Base-by-base conservation (phyloP, 1,284 basidiomycete species). In the Leucoagaricus sp. region DNA sequence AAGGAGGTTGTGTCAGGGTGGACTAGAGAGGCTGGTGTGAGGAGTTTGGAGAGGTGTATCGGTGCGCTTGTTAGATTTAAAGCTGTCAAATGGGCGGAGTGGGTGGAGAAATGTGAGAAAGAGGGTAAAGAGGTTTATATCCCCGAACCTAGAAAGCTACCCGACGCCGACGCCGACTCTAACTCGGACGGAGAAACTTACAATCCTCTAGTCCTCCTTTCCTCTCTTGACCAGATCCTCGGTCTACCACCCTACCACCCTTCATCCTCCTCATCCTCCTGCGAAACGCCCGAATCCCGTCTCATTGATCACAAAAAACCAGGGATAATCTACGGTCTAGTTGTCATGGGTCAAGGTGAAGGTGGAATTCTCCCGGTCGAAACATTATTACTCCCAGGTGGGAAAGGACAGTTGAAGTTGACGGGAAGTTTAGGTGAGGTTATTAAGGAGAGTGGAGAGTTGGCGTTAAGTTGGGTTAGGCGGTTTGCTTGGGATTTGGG, bases 1-100 rank as follows among this genome's bases (percentile, higher is more conserved):
- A 72, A 87, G 59, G 81, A 84, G 53, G 80, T 95, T 51, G 87
- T 89, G 29, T 90, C 86, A 12, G 75, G 82, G 25, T 95, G 94
- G 67, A 95, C 93, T 1, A 81, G 87, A 9, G 92, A 97, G 72
- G 94, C 95, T 0, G 95, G 96, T 28, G 95, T 98, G n/a, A 84
- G 95, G 28, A 88, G 86, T 26, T 81, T 98, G 10, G 95, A 98
- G 68, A 83, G 96, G 4, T 85, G 92, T 10, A 87, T 98, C 46
- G 94, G 92, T 8, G 84, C 87, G 17, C 84, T 98, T 17, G 91
- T 92, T 31, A 77, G 96, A 19, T 88, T 83, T 61, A 96, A 96
- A 66, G 93, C 92, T 0, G 93, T 96, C 15, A 89, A 97, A 65
- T 96, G 89, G 84, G 87, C 93, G 0, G 87, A 91, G 65, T 78